Base-by-base conservation (phyloP, 2,329 filamentous ascomycete species). In the Davidsoniella australis region DNA sequence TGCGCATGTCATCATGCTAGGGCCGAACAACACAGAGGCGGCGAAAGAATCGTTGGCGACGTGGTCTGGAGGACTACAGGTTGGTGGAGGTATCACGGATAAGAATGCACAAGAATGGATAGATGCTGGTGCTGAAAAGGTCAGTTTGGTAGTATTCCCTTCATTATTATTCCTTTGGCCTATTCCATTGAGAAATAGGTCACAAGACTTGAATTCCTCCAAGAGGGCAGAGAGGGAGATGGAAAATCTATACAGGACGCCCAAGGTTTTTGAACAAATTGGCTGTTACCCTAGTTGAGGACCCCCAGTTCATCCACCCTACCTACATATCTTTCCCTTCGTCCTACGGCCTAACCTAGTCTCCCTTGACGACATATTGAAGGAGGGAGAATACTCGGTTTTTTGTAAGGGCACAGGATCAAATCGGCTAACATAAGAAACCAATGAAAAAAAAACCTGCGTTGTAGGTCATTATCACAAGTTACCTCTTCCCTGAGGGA, bases 1-100 rank as follows among this genome's bases (percentile, higher is more conserved):
- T 26, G 86, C 84, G 2, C 91, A 98, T 68, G 86, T 96, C 51
- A 94, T 98, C 58, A 94, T 95, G 85, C 77, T 98, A 16, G 91
- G 91, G 0, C 81, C 85, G 0, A 85, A 83, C 0, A 96, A 96
- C 62, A 77, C 85, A 1, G 76, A 76, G 2, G 86, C 87, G 4
- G 87, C 88, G 0, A 73, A 69, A 55, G 81, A 88, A 62, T 83
- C 91, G 0, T 66, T 95, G 45, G 68, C 63, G 23, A 77, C 80
- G 0, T 98, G 91, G 91, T 82, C 81, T 0, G 71, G 72, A 1
- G 80, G 79, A 0, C 66, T 98, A 58, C 91, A 98, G 62, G 78
- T 96, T 46, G 91, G 91, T 36, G 91, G 91, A n/a, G 91, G 91
- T 9, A 89, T 98, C 61, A 88, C 73, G 45, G 84, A 93, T 61